Evolutionary conservation across 345 rosid species (phyloP), one percentile per base, ranked within the genome.

Genomic region (Ailanthus altissimus): DNA sequence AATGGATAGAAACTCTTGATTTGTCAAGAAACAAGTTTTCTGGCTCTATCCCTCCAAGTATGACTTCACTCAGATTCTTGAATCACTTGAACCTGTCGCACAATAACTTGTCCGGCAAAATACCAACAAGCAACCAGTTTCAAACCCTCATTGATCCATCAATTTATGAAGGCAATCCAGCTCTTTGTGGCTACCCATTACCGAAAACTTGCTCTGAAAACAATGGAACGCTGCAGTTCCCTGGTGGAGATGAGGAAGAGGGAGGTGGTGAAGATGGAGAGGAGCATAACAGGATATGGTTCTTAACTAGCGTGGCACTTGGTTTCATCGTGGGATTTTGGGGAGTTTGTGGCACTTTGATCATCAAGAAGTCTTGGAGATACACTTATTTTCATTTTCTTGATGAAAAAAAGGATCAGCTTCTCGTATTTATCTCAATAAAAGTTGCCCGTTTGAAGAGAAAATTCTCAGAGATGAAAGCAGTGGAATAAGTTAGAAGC

Each of bases 181-280:
- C 60, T 14, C 79, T 84, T 15, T 81, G 86, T 51, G 83, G 80
- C 14, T 21, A 2, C 25, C 81, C 81, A n/a, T 6, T n/a, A n/a
- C 75, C 10, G 43, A 49, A n/a, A 76, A 5, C 6, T 42, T 81
- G 77, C 60, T 23, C 51, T 0, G 67, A 23, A 8, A 56, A 50
- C 7, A 63, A 40, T n/a, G 47, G 50, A 57, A 4, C 10, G 2
- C 0, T 25, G 7, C 49, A 16, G 11, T 6, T 3, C 45, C 38
- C 62, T 32, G 65, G 26, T 20, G 70, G 18, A 4, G 70, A 70
- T 23, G 66, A 42, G 11, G 47, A 74, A n/a, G n/a, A n/a, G 0
- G 71, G 38, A 43, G 73, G n/a, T n/a, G n/a, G n/a, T n/a, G n/a
- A 53, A 6, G 60, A 57, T 20, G 74, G 9, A 5, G 75, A 60